phyloP scores from a whole-genome alignment of 2,329 filamentous ascomycete species.

The Ceratocystis destructans region DNA sequence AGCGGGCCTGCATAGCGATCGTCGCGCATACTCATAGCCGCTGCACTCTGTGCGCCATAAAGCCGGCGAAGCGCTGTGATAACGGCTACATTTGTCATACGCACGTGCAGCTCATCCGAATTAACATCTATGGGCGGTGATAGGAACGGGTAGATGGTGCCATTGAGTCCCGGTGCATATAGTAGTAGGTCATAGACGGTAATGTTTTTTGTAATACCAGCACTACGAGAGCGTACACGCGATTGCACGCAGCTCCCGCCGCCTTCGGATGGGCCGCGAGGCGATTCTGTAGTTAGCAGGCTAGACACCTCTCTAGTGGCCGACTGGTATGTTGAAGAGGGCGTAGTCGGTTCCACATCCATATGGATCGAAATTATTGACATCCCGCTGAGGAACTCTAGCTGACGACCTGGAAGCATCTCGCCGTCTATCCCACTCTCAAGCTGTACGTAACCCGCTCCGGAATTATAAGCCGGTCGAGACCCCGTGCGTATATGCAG shows the following conservation, averaged over 20 bases:
- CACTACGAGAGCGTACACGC: background rate
- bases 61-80: conserved; percentile 11
- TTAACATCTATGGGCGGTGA: background rate
- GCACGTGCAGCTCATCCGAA: background rate
- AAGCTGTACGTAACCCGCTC: background rate
- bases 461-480: background rate
- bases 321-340: background rate
- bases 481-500: conserved; percentile 10
- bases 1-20: conserved; percentile 15
- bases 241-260: background rate
- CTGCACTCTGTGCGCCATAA: background rate
- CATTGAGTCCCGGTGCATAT: conserved; percentile 8
- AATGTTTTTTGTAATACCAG: background rate
- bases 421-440: background rate
- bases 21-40: background rate
- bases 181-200: conserved; percentile 8
- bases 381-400: background rate
- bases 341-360: conserved; percentile 4
- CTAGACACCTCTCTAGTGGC: background rate
- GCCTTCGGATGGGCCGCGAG: background rate
- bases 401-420: background rate
- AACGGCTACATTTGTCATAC: conserved; percentile 10
- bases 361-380: conserved; percentile 12
- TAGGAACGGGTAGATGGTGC: conserved; percentile 14
- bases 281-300: background rate